Conservation (phyloP, 768 basidiomycete genomes). For the Baorangia bicolor region DNA sequence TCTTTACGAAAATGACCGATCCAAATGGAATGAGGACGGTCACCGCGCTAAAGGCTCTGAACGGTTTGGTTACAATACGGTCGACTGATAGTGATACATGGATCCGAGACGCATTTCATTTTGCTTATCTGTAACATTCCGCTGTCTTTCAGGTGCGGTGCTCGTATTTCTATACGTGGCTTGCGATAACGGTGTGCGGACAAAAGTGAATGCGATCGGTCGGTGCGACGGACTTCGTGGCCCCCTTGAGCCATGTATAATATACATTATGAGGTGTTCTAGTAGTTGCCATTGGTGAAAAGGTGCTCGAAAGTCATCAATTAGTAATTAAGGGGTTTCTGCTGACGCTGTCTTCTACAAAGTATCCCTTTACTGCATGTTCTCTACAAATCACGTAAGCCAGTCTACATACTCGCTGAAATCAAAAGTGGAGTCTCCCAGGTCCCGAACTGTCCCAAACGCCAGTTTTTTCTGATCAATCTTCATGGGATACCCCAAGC, state of each 20-base stretch:
- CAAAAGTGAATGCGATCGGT: not conserved
- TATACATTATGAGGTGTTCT: no score
- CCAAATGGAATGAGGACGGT: not conserved
- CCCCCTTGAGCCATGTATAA: not conserved
- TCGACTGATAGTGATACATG: not conserved
- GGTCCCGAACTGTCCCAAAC: no score
- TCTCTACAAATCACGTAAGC: no score
- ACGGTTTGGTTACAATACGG: not conserved
- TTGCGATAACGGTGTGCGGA: not conserved
- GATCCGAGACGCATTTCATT: not conserved
- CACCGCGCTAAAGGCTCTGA: not conserved
- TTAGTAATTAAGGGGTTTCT: no score
- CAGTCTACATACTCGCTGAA: no score
- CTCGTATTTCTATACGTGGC: not conserved
- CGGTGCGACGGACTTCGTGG: not conserved
- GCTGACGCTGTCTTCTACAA: no score
- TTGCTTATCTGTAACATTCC: not conserved
- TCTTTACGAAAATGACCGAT: not conserved
- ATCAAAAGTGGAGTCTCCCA: no score
- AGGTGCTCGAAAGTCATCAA: no score
- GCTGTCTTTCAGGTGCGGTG: not conserved
- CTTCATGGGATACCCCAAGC: no score
- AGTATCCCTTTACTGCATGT: no score
- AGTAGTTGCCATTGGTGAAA: no score
- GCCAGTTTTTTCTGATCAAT: no score